Evolutionary conservation across 169 alveolate genomes (phyloP).

Genomic region (Eimeria mitis): DNA sequence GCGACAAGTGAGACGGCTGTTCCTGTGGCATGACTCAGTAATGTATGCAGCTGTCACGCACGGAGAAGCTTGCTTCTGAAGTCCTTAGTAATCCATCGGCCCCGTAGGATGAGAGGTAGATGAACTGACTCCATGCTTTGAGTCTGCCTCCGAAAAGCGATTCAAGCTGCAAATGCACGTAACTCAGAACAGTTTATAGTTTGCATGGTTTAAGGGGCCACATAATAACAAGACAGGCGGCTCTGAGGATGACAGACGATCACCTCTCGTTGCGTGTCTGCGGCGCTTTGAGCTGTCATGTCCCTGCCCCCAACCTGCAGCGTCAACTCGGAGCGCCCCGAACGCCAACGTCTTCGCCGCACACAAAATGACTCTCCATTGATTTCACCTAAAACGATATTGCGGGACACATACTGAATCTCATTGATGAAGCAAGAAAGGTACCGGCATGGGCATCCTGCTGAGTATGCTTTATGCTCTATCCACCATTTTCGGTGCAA

Average conservation of each 20-base stretch:
- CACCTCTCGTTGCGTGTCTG: slow-evolving; percentile 71
- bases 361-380: slow-evolving; percentile 49
- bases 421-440: neutral
- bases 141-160: slow-evolving; percentile 47
- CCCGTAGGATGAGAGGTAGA: slow-evolving; percentile 63
- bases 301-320: slow-evolving; percentile 57
- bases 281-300: slow-evolving; percentile 35
- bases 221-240: neutral
- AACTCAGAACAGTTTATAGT: neutral
- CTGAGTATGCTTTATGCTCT: neutral
- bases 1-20: neutral
- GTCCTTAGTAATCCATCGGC: slow-evolving; percentile 54
- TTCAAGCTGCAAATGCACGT: slow-evolving; percentile 55
- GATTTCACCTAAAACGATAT: slow-evolving; percentile 7
- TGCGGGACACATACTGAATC: neutral
- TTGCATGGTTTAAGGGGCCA: neutral
- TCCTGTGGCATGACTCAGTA: neutral
- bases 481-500: neutral
- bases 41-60: neutral
- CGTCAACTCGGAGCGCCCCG: slow-evolving; percentile 74
- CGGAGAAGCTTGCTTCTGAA: slow-evolving; percentile 65
- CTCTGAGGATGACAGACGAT: neutral
- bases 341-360: slow-evolving; percentile 72
- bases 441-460: neutral
- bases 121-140: slow-evolving; percentile 62